These are phyloP conservation scores for Hypoxylon sp. DNA, from an alignment of 2,329 filamentous ascomycete genomes.

Conservation along the genomic window DNA sequence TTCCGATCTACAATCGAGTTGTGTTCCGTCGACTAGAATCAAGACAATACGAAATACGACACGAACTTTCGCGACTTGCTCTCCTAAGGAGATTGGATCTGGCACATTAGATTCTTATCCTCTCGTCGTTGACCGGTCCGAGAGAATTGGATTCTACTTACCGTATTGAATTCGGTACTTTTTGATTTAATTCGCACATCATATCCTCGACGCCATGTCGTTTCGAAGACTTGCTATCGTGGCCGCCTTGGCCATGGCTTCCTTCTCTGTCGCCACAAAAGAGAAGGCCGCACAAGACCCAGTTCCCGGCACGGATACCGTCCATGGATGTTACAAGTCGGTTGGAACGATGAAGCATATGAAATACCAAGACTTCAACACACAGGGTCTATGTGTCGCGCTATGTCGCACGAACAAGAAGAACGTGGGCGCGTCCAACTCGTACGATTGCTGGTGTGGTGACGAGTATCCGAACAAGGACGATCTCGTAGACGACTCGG, in stretches of 20 bases:
- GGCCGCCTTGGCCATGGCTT: slow-evolving; percentile 42
- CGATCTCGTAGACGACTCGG: slow-evolving; percentile 61
- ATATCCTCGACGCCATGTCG: slow-evolving; percentile 40
- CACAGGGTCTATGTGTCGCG: slow-evolving; percentile 54
- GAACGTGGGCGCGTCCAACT: slow-evolving; percentile 69
- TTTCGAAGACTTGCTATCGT: slow-evolving; percentile 39
- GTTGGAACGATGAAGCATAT: slow-evolving; percentile 50
- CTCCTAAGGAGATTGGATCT: slow-evolving; percentile 28
- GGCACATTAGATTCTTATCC: slow-evolving; percentile 25
- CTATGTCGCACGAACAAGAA: slow-evolving; percentile 55
- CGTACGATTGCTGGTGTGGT: slow-evolving; percentile 77
- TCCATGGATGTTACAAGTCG: slow-evolving; percentile 62
- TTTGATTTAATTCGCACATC: slow-evolving; percentile 21
- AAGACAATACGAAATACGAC: slow-evolving; percentile 18
- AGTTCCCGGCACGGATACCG: slow-evolving; percentile 49
- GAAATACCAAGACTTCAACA: slow-evolving; percentile 45
- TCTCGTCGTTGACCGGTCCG: slow-evolving; percentile 45
- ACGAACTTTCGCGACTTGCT: slow-evolving; percentile 15
- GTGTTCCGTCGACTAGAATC: slow-evolving; percentile 23
- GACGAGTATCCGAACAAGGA: slow-evolving; percentile 68
- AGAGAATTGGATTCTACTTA: slow-evolving; percentile 29
- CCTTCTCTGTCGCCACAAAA: slow-evolving; percentile 33
- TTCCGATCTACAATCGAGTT: no score
- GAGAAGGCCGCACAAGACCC: slow-evolving; percentile 52
- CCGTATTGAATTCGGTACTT: slow-evolving; percentile 19